Conservation (phyloP, 495 filamentous ascomycete species). For the Tuber melanosporum region DNA sequence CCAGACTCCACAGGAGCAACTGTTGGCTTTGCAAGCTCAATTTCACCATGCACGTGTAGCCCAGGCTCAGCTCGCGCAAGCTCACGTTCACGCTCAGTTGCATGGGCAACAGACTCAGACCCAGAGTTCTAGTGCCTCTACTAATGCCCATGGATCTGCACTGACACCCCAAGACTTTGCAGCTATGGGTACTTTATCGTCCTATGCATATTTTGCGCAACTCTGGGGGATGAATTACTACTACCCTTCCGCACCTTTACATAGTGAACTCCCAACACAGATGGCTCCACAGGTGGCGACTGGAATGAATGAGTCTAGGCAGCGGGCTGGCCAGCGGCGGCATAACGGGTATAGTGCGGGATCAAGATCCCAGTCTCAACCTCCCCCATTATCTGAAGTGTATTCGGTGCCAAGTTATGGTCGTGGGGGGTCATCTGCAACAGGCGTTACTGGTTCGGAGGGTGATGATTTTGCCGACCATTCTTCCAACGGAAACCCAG, state of each 20-base stretch:
- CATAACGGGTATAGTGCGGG: slow-evolving; percentile 27
- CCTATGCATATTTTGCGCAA: slow-evolving; percentile 46
- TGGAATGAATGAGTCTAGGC: slow-evolving; percentile 23
- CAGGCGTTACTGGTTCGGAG: slow-evolving; percentile 33
- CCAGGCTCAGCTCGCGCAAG: slow-evolving; percentile 46
- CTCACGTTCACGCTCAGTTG: slow-evolving; percentile 53
- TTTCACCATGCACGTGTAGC: slow-evolving; percentile 61
- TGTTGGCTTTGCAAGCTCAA: slow-evolving; percentile 46
- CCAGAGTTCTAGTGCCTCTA: slow-evolving; percentile 47
- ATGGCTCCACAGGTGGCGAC: slow-evolving; percentile 23
- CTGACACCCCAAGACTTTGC: slow-evolving; percentile 40
- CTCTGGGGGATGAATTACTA: slow-evolving; percentile 50
- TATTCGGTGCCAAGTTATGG: slow-evolving; percentile 32
- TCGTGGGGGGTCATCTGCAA: slow-evolving; percentile 23
- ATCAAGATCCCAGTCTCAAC: slow-evolving; percentile 40
- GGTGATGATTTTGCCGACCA: slow-evolving; percentile 47
- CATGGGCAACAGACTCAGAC: slow-evolving; percentile 48
- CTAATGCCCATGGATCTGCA: slow-evolving; percentile 46
- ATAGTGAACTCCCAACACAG: slow-evolving; percentile 32
- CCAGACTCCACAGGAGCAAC: slow-evolving; percentile 31
- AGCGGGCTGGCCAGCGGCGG: slow-evolving; percentile 26
- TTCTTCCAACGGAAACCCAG: slow-evolving; percentile 46
- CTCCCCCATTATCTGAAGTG: slow-evolving; percentile 34
- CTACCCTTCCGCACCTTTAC: slow-evolving; percentile 45
- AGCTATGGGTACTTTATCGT: slow-evolving; percentile 44